These are phyloP conservation scores for Fraxinus latifolia DNA, from an alignment of 305 asterid species.

Conservation along the genomic window DNA sequence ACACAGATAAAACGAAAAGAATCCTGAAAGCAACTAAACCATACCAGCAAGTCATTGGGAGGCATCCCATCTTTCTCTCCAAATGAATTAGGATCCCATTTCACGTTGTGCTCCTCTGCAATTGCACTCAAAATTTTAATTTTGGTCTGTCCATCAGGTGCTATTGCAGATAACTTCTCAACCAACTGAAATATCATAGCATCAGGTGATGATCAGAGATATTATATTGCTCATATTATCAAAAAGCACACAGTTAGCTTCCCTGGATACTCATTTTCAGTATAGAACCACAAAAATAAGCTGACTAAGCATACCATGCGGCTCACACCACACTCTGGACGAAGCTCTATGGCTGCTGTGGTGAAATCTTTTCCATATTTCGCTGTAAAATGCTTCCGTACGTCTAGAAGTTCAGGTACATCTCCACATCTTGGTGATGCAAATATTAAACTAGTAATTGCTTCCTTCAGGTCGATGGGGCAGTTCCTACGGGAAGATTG, in stretches of 20 bases:
- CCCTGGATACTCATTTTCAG: conserved; percentile 13
- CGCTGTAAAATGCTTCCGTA: conserved; percentile 62
- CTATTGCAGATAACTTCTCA: conserved; percentile 76
- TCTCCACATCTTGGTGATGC: conserved; percentile 95
- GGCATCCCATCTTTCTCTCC: conserved; percentile 41
- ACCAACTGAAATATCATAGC: conserved; percentile 49
- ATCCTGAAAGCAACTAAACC: conserved; percentile 28
- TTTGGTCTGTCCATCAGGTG: conserved; percentile 76
- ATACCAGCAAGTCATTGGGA: conserved; percentile 57
- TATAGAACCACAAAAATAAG: conserved; percentile 4
- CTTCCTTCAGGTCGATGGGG: conserved; percentile 93
- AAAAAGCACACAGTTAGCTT: not conserved
- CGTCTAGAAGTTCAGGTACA: conserved; percentile 73
- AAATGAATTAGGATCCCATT: conserved; percentile 63
- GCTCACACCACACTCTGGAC: conserved; percentile 91
- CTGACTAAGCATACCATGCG: conserved; percentile 63
- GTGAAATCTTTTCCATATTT: conserved; percentile 88
- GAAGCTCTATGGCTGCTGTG: conserved; percentile 70
- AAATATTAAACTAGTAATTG: conserved; percentile 66
- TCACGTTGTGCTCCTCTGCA: conserved; percentile 73
- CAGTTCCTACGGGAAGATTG: conserved; percentile 49
- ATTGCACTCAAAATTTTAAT: conserved; percentile 50
- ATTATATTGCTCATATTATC: not conserved
- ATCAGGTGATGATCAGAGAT: conserved; percentile 18
- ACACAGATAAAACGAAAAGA: conserved; percentile 5